Base-by-base conservation (phyloP, 1,284 basidiomycete genomes). In the Amylostereum chailletii region DNA sequence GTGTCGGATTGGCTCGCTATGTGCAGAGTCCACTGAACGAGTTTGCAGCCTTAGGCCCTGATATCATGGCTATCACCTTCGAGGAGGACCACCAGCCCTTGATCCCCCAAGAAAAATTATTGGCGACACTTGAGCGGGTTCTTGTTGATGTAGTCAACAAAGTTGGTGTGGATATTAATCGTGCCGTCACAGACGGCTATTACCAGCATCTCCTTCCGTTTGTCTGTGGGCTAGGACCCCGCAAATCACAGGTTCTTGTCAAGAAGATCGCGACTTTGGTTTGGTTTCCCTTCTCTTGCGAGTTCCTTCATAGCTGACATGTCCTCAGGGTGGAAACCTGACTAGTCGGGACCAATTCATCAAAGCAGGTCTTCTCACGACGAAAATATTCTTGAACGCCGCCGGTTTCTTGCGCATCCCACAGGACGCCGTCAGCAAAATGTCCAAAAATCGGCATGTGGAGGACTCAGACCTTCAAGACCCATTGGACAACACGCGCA, bases 141-240 rank as follows among this genome's bases (percentile, higher is more conserved):
- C 69, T 99, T 39, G 90, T 96, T 48, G 93, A 97, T 60, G 74
- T 90, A 19, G 87, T 91, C 53, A 97, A 94, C 69, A 84, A 83
- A 59, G 86, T 94, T 54, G 96, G 96, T 29, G 92, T 99, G 42
- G 94, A 98, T 63, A 89, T 99, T 69, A 98, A 99, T 64, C 84
- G 85, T 32, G 90, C 92, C 33, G 83, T 93, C 31, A 81, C 81
- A 2, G 90, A 96, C 65, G 63, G 82, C 1, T 98, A 98, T 65
- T 90, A 94, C 59, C 86, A 90, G 57, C 76, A 86, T 45, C 77
- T 98, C 48, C 75, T 99, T 8, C 93, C 89, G 0, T 97, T 90
- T 61, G 82, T 99, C 34, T 86, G 93, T 57, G 96, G 96, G 36
- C 76, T 99, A 44, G 96, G 96, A 5, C 95, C 94, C 10, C 81